These are phyloP conservation scores for Amaranthus hypochondriacus DNA, from an alignment of 148 eudicot species.

Conservation along the genomic window DNA sequence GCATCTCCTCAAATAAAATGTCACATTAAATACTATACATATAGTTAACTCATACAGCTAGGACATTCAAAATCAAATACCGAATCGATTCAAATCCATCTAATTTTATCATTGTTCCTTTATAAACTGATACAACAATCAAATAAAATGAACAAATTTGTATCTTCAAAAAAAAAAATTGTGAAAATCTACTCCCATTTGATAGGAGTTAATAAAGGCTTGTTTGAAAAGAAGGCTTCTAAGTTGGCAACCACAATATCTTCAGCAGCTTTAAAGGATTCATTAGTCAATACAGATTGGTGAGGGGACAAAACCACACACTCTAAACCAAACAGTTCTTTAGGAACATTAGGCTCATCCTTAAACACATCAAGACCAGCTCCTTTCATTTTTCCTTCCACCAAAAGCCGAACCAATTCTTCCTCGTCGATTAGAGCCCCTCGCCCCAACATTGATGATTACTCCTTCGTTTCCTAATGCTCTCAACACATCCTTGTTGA, in stretches of 20 bases:
- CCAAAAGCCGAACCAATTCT: slow-evolving; percentile 51
- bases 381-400: slow-evolving; percentile 56
- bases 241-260: slow-evolving; percentile 44
- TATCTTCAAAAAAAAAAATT: neutral
- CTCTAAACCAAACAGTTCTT: slow-evolving; percentile 56
- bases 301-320: slow-evolving; percentile 86
- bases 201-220: slow-evolving; percentile 48
- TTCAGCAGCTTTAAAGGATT: slow-evolving; percentile 37
- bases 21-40: too few relatives aligned
- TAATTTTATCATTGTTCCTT: neutral
- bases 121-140: neutral
- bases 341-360: slow-evolving; percentile 67
- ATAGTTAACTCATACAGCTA: too few relatives aligned
- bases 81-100: too few relatives aligned
- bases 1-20: too few relatives aligned
- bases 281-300: slow-evolving; percentile 53
- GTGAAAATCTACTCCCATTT: slow-evolving; percentile 13
- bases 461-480: slow-evolving; percentile 65
- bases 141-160: neutral
- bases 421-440: slow-evolving; percentile 66
- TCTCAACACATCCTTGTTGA: slow-evolving; percentile 55
- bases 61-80: too few relatives aligned
- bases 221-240: slow-evolving; percentile 65
- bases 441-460: slow-evolving; percentile 74
- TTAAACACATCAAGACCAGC: slow-evolving; percentile 86